phyloP scores from a whole-genome alignment of 2,329 filamentous ascomycete genomes.

The Aspergillus sclerotialis region DNA sequence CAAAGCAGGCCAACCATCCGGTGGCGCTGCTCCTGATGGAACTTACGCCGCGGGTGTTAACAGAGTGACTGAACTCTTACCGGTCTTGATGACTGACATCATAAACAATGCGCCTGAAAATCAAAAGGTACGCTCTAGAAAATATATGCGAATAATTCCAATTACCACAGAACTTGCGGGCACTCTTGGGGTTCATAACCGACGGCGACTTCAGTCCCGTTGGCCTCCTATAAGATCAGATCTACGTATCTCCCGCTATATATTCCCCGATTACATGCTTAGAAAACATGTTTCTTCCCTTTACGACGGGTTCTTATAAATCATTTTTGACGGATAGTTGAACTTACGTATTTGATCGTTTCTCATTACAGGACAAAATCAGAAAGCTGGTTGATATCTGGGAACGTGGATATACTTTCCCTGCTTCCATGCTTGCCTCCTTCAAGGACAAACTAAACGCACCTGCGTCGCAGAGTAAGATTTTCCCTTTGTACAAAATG shows the following conservation, averaged over 20 bases:
- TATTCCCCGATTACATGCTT: constrained; percentile 13
- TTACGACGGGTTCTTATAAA: constrained; percentile 14
- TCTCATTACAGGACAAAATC: constrained; percentile 76
- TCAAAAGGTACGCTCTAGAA: constrained; percentile 80
- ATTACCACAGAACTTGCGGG: constrained; percentile 25
- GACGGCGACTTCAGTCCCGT: constrained; percentile 22
- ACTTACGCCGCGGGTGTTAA: constrained; percentile 92
- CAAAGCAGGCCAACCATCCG: constrained; percentile 72
- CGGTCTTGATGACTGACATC: constrained; percentile 92
- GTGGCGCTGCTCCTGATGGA: constrained; percentile 75
- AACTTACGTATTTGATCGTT: constrained; percentile 45
- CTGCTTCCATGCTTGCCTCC: constrained; percentile 65
- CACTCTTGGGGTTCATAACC: constrained; percentile 17
- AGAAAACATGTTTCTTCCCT: constrained; percentile 16
- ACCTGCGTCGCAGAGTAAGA: constrained; percentile 58
- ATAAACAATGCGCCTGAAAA: constrained; percentile 79
- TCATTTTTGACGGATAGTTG: constrained; percentile 25
- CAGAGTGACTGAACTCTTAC: constrained; percentile 92
- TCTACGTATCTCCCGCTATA: constrained; percentile 20
- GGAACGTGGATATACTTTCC: constrained; percentile 93
- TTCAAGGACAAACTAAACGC: constrained; percentile 76
- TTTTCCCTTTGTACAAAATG: constrained; percentile 18
- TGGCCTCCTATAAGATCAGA: constrained; percentile 13
- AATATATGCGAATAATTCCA: constrained; percentile 14
- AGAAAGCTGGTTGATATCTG: constrained; percentile 94